Base-by-base conservation (phyloP, 2,329 filamentous ascomycete genomes). In the Aspergillus carbonarius region DNA sequence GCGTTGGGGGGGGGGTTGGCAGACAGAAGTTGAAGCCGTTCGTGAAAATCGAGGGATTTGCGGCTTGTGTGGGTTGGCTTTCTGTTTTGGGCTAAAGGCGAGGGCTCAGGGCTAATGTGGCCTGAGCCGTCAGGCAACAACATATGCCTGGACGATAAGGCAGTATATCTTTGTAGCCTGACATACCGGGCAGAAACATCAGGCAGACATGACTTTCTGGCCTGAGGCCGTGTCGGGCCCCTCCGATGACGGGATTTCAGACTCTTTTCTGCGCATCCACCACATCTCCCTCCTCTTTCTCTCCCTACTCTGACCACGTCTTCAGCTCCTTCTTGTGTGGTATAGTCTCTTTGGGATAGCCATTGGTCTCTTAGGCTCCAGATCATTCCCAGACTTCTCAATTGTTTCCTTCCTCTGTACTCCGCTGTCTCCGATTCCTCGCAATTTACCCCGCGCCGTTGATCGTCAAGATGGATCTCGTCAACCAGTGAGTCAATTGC, bases 401-500 rank as follows among this genome's bases (percentile, higher is more conserved):
- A 54, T 54, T 44, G 17, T 30, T 13, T 8, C 15, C 13, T 35
- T 48, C 2, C 15, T 6, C 23, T 20, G 5, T 20, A 20, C 17
- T 39, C 56, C n/a, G 46, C 30, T 35, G 23, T 32, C 17, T 27
- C 37, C 18, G 59, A 55, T 47, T 30, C 47, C 50, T 59, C 13
- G 18, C 25, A 34, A 51, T 54, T 62, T 65, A 65, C 65, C 66
- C 67, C 63, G 62, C 67, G 60, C 63, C 55, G 34, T 53, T 46
- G 57, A 63, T 61, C 53, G 25, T 64, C 65, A 57, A 58, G 23
- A 86, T 86, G 84, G 84, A 86, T 81, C 79, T 86, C 59, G 84
- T 86, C 60, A 85, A 86, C 72, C 82, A 84, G 83, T 85, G 74
- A 79, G 79, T 75, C 65, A 70, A 65, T 54, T 47, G 30, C 49